phyloP scores from a whole-genome alignment of 495 filamentous ascomycete genomes.

The Hyaloscypha finlandica region DNA sequence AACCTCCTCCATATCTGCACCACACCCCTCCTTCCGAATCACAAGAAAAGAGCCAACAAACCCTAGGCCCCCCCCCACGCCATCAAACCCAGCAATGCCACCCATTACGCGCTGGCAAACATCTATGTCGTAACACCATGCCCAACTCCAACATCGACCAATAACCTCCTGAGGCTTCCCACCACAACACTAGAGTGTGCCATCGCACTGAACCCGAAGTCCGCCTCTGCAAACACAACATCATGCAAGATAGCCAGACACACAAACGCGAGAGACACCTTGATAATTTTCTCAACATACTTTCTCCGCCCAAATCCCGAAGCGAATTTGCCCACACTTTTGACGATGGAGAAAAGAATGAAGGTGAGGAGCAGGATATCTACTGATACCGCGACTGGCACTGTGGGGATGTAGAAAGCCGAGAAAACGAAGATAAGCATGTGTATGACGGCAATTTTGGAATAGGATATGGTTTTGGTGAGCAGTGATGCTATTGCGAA shows the following conservation, averaged over 20 bases:
- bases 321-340: neutral
- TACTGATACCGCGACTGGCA: neutral
- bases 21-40: too few relatives aligned
- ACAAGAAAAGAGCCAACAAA: too few relatives aligned
- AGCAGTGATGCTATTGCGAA: neutral
- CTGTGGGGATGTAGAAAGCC: neutral
- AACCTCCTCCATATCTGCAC: too few relatives aligned
- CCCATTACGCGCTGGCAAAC: too few relatives aligned
- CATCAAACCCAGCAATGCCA: too few relatives aligned
- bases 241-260: neutral
- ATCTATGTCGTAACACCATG: too few relatives aligned
- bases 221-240: neutral
- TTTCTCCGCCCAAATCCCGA: neutral
- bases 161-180: too few relatives aligned
- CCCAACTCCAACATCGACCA: too few relatives aligned
- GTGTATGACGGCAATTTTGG: neutral
- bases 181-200: neutral
- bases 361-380: neutral
- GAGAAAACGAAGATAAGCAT: neutral
- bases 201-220: neutral
- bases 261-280: neutral
- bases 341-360: neutral
- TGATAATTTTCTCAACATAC: neutral
- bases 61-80: too few relatives aligned
- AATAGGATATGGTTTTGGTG: neutral